Base-by-base conservation (phyloP, 768 basidiomycete genomes). In the Russula foetens region DNA sequence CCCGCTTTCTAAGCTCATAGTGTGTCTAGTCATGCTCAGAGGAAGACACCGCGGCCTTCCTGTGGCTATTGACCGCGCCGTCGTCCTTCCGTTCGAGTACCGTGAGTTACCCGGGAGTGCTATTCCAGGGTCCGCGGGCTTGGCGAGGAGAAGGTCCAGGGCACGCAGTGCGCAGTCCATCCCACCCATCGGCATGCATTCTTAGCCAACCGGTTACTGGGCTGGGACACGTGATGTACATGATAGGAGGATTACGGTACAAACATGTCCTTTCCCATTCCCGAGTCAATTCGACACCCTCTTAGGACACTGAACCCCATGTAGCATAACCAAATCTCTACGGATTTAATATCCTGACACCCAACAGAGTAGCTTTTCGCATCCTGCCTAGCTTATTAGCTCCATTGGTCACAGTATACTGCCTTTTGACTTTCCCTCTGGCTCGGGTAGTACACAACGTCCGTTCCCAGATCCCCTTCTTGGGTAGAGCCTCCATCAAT, bases 11-110 rank as follows among this genome's bases (percentile, higher is more conserved):
- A 98, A 98, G 72, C 79, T 98, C 38, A 84, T 98, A 58, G 66
- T 98, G 28, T 86, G 84, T 68, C 71, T 82, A 11, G 92, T 98
- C 66, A 98, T 98, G 92, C 80, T 99, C 62, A 88, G 97, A 59
- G 93, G 94, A 8, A 82, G 92, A 14, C 94, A 98, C 71, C 86
- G 94, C 49, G 91, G 92, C 39, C 75, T 93, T 7, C 91, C 91
- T 0, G 86, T 90, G 23, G 92, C 90, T 9, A 92, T 94, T 49
- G 91, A 93, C 72, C 84, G 93, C 54, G 90, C 93, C 0, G 81
- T 95, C 53, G 79, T 95, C 69, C 77, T 94, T 19, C 92, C 91
- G 0, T 76, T 75, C 38, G 90, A 91, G 59, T 81, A 81, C 60
- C 67, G 55, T 19, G 35, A 49, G 3, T 1, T 31, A 1, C 35